Base-by-base conservation (phyloP, 2,329 filamentous ascomycete genomes). In the Aspergillus piperis region DNA sequence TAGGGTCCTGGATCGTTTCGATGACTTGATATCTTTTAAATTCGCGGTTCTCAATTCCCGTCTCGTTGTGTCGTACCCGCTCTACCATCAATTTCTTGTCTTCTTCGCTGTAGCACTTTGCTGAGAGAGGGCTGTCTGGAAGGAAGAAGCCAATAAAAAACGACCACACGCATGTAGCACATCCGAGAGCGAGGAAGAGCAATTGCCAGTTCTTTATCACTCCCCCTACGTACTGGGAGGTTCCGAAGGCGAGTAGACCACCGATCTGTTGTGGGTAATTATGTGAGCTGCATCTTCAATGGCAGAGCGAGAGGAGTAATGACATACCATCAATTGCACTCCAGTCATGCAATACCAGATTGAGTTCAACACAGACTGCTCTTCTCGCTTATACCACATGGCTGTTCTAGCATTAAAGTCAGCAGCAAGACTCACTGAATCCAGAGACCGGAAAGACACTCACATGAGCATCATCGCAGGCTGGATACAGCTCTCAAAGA, bases 331-430 rank as follows among this genome's bases (percentile, higher is more conserved):
- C 71, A 86, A 83, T 7, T 83, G 83, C 2, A 80, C 81, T 1
- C 88, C 87, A 68, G 89, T 89, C 86, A 89, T 90, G 83, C 88
- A 88, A 70, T 88, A 87, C 87, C 87, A 90, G 70, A 85, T 88
- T 0, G 85, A 86, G 5, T 89, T 86, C 23, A 84, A 81, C 0
- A 83, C 71, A 0, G 86, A 82, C 68, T 90, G 88, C 66, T 90
- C 87, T 56, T 87, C 83, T 36, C 86, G 80, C 54, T 82, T 84
- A 72, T 90, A 90, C 88, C 88, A 90, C 78, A 89, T 88, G 21
- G 82, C 79, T 0, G 83, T 87, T 61, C 67, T 71, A 7, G 42
- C 8, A 47, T 4, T 11, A 4, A 56, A 15, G 21, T 58, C 21
- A 23, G 44, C 21, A 23, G 44, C 17, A 80, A 51, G 21, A 53